Evolutionary conservation across 768 basidiomycete species (phyloP).

Genomic region (Phallus indusiatus): DNA sequence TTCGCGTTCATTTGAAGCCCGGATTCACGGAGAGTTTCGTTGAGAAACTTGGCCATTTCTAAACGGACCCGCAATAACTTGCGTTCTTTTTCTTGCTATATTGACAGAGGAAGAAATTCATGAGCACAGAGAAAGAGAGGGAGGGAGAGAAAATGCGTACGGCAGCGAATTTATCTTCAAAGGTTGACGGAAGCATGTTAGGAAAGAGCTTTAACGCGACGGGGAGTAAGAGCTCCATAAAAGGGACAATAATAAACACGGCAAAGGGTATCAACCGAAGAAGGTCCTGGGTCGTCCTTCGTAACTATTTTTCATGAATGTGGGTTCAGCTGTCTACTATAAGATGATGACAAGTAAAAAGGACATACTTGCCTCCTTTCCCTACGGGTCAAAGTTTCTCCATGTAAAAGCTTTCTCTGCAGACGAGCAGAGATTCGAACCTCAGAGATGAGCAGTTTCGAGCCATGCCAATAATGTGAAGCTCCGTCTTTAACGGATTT

Average conservation of each 20-base stretch:
- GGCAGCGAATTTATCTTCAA: conserved; percentile 94
- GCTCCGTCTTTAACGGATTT: conserved; percentile 93
- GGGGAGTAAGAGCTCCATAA: conserved; percentile 96
- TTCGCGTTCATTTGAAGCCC: conserved; percentile 88
- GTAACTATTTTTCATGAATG: conserved; percentile 44
- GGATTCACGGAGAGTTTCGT: conserved; percentile 92
- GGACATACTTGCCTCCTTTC: conserved; percentile 78
- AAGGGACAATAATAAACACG: conserved; percentile 90
- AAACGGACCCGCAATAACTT: conserved; percentile 90
- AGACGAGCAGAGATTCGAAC: conserved; percentile 82
- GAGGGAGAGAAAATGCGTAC: conserved; percentile 32
- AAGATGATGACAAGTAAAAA: conserved; percentile 12
- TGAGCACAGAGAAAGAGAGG: conserved; percentile 1
- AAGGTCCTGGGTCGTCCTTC: conserved; percentile 87
- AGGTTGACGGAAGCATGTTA: conserved; percentile 96
- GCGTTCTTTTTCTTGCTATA: conserved; percentile 91
- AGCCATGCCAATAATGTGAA: conserved; percentile 93
- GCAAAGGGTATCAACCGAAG: conserved; percentile 91
- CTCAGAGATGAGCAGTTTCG: conserved; percentile 89
- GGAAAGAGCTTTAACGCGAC: conserved; percentile 97
- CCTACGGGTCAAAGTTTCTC: conserved; percentile 82
- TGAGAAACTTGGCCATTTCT: conserved; percentile 99
- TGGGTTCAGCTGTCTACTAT: background rate
- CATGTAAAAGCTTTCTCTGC: conserved; percentile 88
- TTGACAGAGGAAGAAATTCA: background rate